Evolutionary conservation across 2,329 filamentous ascomycete species (phyloP), one percentile per base, ranked within the genome.

Genomic region (Aspergillus oerlinghausenensis): DNA sequence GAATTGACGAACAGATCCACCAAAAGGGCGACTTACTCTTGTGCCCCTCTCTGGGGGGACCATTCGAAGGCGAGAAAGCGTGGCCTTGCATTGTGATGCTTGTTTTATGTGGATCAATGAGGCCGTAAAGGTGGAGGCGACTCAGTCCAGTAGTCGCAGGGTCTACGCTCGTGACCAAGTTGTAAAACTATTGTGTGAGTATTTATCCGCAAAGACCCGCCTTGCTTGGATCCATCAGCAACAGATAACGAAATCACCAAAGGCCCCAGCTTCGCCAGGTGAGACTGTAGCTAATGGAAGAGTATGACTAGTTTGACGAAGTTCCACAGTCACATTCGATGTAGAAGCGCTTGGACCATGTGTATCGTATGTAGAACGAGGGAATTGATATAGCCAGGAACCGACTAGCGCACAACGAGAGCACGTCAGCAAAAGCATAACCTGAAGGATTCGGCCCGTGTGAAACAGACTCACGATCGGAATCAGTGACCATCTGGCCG

Each of bases 21-120:
- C n/a, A 29, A 29, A 35, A 11, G 38, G 38, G 29, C 19, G 11
- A 72, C 87, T 81, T 80, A 93, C 89, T 93, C 79, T 92, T 93
- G 70, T 93, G 89, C 59, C 89, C 90, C 74, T 92, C 89, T 66
- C 88, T 82, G 60, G 84, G 84, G 68, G 84, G 81, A 70, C 81
- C 77, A 70, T 77, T 84, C 66, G 77, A 82, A 64, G 88, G 86
- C 73, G 86, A 85, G 77, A 92, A 92, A 48, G 86, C 84, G 75
- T 91, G 93, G 67, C 83, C 85, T 72, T 87, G 86, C 84, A 92
- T 86, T 55, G 51, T 52, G 32, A 48, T 6, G 42, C 49, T 38
- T n/a, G 45, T 38, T 54, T 42, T 25, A 49, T 47, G 54, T 86
- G 84, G 49, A 82, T 80, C 70, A 80, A 86, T 70, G 89, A 87